phyloP scores from a whole-genome alignment of 129 eudicot genomes.

The Smallanthus sonchifolius region DNA sequence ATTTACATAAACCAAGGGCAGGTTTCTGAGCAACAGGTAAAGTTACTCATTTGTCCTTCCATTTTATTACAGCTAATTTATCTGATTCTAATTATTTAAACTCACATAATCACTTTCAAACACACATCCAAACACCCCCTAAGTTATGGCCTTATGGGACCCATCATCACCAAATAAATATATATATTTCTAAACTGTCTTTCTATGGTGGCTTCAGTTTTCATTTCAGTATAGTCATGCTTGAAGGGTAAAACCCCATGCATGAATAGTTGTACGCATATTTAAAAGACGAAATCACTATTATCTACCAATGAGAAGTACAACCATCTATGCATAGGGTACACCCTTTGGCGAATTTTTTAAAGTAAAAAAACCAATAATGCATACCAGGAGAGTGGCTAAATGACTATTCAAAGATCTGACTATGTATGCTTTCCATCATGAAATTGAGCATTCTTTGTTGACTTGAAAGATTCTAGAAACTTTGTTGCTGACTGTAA shows the following conservation, averaged over 20 bases:
- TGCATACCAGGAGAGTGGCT: slow-evolving; percentile 20
- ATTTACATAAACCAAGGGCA: not conserved
- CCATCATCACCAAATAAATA: no score
- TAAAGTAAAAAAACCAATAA: not conserved
- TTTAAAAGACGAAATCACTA: no score
- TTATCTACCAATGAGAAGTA: not conserved
- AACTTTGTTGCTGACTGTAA: slow-evolving; percentile 51
- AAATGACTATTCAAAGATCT: slow-evolving; percentile 16
- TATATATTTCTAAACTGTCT: no score
- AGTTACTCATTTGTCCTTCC: not conserved
- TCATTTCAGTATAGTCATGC: no score
- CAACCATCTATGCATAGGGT: not conserved
- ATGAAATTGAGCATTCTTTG: slow-evolving; percentile 79
- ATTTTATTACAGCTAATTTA: no score
- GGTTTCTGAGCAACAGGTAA: not conserved
- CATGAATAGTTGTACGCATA: no score
- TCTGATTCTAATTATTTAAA: no score
- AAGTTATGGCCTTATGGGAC: no score
- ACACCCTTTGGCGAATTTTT: not conserved
- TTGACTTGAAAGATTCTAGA: slow-evolving; percentile 79
- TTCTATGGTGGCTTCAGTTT: no score
- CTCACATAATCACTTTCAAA: no score
- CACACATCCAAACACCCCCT: no score
- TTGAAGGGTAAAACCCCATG: no score
- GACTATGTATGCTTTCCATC: slow-evolving; percentile 83